Evolutionary conservation across 2,329 filamentous ascomycete species (phyloP).

Genomic region (Camptophora hylomeconis): DNA sequence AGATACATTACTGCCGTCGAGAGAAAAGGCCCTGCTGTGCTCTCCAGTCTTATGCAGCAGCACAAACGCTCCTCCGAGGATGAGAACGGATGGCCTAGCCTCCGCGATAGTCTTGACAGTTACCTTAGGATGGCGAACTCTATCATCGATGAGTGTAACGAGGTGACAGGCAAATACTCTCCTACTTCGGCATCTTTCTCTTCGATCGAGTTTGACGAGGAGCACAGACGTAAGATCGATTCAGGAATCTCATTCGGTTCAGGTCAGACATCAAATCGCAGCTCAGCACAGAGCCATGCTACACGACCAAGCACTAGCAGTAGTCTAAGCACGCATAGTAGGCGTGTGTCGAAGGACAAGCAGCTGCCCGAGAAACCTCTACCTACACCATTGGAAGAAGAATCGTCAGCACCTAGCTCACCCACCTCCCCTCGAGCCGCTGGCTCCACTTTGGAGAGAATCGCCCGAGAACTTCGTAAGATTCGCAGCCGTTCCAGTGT

Average conservation of each 20-base stretch:
- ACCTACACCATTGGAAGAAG: conserved; percentile 22
- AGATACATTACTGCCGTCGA: conserved; percentile 48
- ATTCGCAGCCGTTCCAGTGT: conserved; percentile 44
- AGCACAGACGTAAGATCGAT: conserved; percentile 42
- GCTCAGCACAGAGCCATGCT: conserved; percentile 21
- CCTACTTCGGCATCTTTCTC: conserved; percentile 12
- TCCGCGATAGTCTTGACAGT: conserved; percentile 39
- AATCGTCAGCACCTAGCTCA: conserved; percentile 9
- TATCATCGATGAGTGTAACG: conserved; percentile 46
- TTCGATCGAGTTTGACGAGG: conserved; percentile 21
- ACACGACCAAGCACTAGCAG: conserved; percentile 16
- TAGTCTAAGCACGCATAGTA: conserved; percentile 9
- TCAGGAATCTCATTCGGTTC: conserved; percentile 49
- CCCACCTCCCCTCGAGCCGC: conserved; percentile 16
- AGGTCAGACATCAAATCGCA: conserved; percentile 25
- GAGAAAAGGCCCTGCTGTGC: conserved; percentile 38
- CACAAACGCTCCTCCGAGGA: conserved; percentile 38
- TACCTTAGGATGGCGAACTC: conserved; percentile 47
- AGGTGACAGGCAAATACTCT: conserved; percentile 32
- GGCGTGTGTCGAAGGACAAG: conserved; percentile 14
- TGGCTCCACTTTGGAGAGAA: conserved; percentile 42
- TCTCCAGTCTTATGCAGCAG: conserved; percentile 41
- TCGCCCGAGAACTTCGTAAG: conserved; percentile 45
- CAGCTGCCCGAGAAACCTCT: conserved; percentile 27
- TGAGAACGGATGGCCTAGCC: conserved; percentile 42